These are phyloP conservation scores for Dipodascopsis tothii DNA, from an alignment of 805 yeast genomes.

Conservation along the genomic window DNA sequence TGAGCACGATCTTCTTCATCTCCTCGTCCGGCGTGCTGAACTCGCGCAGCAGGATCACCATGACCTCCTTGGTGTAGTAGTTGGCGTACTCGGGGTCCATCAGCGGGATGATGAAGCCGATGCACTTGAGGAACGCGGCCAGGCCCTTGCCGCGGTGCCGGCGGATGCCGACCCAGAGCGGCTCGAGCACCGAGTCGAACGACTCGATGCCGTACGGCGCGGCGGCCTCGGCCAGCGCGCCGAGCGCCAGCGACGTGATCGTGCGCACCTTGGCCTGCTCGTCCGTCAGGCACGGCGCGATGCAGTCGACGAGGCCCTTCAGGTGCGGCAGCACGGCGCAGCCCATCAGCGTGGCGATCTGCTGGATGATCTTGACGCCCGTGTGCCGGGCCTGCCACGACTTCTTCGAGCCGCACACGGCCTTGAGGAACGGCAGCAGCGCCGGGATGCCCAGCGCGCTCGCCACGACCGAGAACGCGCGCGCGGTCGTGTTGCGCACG, in stretches of 20 bases:
- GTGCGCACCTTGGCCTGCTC: constrained; percentile 61
- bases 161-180: constrained; percentile 72
- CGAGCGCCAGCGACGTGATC: constrained; percentile 61
- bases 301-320: constrained; percentile 54
- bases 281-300: constrained; percentile 54
- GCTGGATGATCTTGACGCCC: constrained; percentile 70
- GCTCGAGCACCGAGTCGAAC: constrained; percentile 65
- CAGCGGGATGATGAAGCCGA: constrained; percentile 74
- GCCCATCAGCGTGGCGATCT: constrained; percentile 61
- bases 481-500: constrained; percentile 64
- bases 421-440: constrained; percentile 70
- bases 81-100: constrained; percentile 79
- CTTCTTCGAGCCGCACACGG: constrained; percentile 68
- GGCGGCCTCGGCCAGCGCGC: constrained; percentile 72
- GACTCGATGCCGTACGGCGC: constrained; percentile 87
- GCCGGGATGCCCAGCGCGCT: constrained; percentile 65
- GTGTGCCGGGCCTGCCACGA: constrained; percentile 80
- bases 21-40: constrained; percentile 80
- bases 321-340: constrained; percentile 69
- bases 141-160: constrained; percentile 69
- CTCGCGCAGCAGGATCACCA: constrained; percentile 61
- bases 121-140: constrained; percentile 67
- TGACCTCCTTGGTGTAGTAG: constrained; percentile 67
- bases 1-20: constrained; percentile 66
- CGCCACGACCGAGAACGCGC: constrained; percentile 78